These are phyloP conservation scores for Alternaria panax DNA, from an alignment of 2,329 filamentous ascomycete species.

Conservation along the genomic window DNA sequence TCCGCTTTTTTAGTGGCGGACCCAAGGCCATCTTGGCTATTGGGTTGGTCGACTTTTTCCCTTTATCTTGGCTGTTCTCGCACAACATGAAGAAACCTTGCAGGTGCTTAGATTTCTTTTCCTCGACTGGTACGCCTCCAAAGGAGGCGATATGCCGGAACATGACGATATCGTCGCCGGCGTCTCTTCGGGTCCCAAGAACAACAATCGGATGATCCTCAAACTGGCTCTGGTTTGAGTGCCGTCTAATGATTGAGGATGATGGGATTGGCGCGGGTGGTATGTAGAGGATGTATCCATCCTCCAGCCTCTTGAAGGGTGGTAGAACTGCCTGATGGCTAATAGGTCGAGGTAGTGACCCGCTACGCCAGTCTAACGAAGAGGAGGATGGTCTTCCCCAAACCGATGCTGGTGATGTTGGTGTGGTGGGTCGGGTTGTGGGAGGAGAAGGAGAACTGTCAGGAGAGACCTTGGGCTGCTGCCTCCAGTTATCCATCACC, in stretches of 20 bases:
- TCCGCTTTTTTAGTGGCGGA: constrained; percentile 24
- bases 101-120: neutral
- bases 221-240: neutral
- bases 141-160: constrained; percentile 24
- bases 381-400: constrained; percentile 1
- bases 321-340: constrained; percentile 3
- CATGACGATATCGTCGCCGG: constrained; percentile 12
- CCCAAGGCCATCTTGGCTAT: constrained; percentile 15
- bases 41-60: neutral
- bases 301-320: neutral
- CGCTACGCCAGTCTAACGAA: constrained; percentile 8
- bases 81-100: constrained; percentile 20
- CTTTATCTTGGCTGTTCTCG: constrained; percentile 9
- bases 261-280: neutral
- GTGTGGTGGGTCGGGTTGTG: neutral
- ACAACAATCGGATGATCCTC: constrained; percentile 22
- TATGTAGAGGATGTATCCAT: constrained; percentile 16
- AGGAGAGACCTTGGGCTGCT: neutral
- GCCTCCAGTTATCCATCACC: neutral
- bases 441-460: constrained; percentile 1
- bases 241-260: constrained; percentile 6
- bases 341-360: neutral
- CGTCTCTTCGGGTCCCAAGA: neutral
- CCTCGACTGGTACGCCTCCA: constrained; percentile 8
- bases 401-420: neutral